Base-by-base conservation (phyloP, 2,329 filamentous ascomycete species). In the Alternaria sp. region DNA sequence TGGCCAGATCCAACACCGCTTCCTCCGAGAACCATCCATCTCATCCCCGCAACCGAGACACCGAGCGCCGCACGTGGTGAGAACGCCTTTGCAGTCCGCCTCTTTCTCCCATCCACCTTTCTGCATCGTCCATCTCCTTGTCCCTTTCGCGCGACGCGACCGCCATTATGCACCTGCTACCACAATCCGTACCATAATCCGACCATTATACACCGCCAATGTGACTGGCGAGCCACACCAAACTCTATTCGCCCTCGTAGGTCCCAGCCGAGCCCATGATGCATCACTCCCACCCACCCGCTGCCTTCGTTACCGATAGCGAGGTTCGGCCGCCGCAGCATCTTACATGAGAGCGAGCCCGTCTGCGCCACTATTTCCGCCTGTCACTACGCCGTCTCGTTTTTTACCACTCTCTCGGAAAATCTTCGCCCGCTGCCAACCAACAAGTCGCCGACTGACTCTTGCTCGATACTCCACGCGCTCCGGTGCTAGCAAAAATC, bases 241-340 rank as follows among this genome's bases (percentile, higher is more conserved):
- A 55, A 54, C 48, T 53, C 55, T 54, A 57, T 60, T 51, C 30
- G 38, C 46, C 9, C 30, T 24, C 42, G 38, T 18, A 20, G 46
- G 42, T 28, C 14, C 54, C 54, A 57, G 43, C 14, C 54, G 51
- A 57, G 42, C 46, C 39, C 46, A 54, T 32, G 48, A 43, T 42
- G 51, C 34, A 24, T 12, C 30, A 49, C 43, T 44, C 18, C 46
- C 59, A 26, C 51, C 53, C 53, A 38, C 36, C 46, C 47, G 26
- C 43, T 43, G 32, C 42, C 41, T 18, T 48, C 46, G 46, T 44
- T 65, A 58, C 63, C 63, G 52, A 41, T 48, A 16, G 52, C 47
- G 24, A 56, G 64, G 64, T 64, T 57, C 64, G 53, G 62, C 61
- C 64, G 56, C 43, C 32, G 6, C 41, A 43, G 58, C 7, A 44